Conservation (phyloP, 257 asterid species). For the Striga asiatica region DNA sequence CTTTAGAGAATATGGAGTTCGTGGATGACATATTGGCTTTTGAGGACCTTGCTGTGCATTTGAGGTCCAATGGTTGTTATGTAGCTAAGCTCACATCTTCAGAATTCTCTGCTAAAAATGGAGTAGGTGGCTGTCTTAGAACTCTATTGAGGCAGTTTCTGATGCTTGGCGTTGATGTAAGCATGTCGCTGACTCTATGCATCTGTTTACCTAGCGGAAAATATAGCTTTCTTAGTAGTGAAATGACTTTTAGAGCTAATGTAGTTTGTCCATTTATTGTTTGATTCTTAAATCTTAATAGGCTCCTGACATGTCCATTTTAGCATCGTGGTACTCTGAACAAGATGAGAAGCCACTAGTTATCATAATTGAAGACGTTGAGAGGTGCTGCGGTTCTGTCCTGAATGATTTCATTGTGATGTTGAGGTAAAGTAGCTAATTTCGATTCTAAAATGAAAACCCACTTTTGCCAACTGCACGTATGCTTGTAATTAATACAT, state of each 20-base stretch:
- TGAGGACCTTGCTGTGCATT: conserved; percentile 54
- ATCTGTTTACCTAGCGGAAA: neutral
- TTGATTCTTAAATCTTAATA: conserved; percentile 17
- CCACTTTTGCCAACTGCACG: neutral
- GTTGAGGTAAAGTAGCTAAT: conserved; percentile 48
- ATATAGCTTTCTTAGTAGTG: neutral
- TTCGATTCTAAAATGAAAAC: conserved; percentile 4
- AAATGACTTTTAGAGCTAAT: conserved; percentile 12
- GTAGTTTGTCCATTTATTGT: conserved; percentile 11
- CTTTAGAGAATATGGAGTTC: conserved; percentile 70
- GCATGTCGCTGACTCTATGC: conserved; percentile 14
- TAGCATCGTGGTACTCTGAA: conserved; percentile 80
- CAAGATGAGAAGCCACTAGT: conserved; percentile 61
- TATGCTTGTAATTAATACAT: neutral
- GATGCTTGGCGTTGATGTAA: conserved; percentile 49
- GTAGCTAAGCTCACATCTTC: conserved; percentile 71
- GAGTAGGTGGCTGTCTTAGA: conserved; percentile 80
- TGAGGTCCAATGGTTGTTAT: conserved; percentile 53
- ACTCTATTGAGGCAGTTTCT: conserved; percentile 60
- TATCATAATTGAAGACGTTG: conserved; percentile 71
- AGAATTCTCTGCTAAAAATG: conserved; percentile 67
- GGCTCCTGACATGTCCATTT: conserved; percentile 79
- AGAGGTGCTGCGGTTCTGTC: conserved; percentile 73
- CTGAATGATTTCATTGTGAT: conserved; percentile 68
- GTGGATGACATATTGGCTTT: conserved; percentile 81